A percentile compares a stretch with the other conserved stretches of the same genome.
Conservation (phyloP, 2,329 filamentous ascomycete species). For the Verticillium isaacii region DNA sequence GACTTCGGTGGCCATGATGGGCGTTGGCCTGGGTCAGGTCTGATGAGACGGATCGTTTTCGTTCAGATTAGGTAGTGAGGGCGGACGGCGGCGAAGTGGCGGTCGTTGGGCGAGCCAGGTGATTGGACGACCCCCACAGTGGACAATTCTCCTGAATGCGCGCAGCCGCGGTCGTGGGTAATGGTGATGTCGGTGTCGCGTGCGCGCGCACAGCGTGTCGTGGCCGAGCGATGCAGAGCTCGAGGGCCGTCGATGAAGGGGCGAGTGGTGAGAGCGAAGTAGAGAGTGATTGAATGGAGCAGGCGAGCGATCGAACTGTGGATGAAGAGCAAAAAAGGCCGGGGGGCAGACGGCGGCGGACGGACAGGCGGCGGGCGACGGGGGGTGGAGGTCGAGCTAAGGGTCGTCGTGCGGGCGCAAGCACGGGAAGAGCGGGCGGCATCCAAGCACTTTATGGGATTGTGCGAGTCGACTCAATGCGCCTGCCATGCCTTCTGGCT, state of each 20-base stretch:
- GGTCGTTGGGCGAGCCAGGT: not conserved
- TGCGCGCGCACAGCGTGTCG: not conserved
- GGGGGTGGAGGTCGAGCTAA: not conserved
- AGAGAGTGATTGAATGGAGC: not conserved
- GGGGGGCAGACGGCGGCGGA: not conserved
- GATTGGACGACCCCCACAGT: not conserved
- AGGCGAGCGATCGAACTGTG: not conserved
- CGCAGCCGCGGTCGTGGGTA: not conserved
- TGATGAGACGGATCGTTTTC: too few species aligned
- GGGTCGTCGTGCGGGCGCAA: not conserved
- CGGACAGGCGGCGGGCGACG: not conserved
- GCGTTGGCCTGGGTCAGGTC: slow-evolving; percentile 17
- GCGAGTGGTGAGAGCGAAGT: not conserved
- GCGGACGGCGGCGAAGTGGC: too few species aligned
- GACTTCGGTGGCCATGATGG: slow-evolving; percentile 15
- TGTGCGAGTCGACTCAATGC: not conserved
- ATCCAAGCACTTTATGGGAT: not conserved
- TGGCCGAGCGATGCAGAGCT: not conserved
- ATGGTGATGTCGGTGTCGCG: not conserved
- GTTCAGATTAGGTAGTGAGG: not conserved
- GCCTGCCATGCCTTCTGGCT: not conserved
- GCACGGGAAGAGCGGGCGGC: slow-evolving; percentile 3
- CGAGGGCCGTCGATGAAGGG: not conserved
- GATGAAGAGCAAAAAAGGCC: not conserved
- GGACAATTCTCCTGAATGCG: not conserved